These are phyloP conservation scores for Fusarium transvaalense DNA, from an alignment of 2,329 filamentous ascomycete species.

Conservation along the genomic window DNA sequence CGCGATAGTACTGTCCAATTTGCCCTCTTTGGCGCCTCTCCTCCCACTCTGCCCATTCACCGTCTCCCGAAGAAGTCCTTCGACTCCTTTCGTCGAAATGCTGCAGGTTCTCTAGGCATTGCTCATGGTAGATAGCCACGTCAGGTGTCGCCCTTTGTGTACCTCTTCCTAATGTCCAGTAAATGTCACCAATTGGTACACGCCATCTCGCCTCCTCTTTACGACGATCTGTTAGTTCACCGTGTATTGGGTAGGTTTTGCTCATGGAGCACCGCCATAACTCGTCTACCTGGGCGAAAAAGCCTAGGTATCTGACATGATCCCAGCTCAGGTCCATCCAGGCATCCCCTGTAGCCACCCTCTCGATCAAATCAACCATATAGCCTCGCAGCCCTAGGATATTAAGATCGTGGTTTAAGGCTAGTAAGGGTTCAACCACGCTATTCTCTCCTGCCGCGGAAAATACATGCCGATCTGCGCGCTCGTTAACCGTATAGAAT, in stretches of 20 bases:
- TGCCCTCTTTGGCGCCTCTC: background rate
- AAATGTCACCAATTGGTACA: background rate
- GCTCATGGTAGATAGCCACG: accelerated
- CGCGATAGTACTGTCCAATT: background rate
- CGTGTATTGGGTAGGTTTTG: accelerated
- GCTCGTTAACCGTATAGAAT: background rate
- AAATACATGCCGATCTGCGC: accelerated
- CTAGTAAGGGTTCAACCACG: accelerated
- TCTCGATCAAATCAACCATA: background rate
- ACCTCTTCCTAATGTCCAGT: background rate
- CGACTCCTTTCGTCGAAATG: background rate
- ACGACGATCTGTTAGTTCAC: accelerated
- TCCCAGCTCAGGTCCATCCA: background rate
- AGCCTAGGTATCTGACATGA: background rate
- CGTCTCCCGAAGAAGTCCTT: background rate
- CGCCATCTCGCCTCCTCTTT: background rate
- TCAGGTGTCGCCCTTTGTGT: background rate
- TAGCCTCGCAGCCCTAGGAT: background rate
- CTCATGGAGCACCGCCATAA: background rate
- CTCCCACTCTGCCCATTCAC: background rate
- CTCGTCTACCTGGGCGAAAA: background rate
- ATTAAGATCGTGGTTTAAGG: accelerated
- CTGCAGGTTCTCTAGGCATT: background rate
- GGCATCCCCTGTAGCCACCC: background rate
- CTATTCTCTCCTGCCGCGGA: accelerated